Evolutionary conservation across 1,284 basidiomycete species (phyloP), one percentile per base, ranked within the genome.

Genomic region (Austropuccinia psidii): DNA sequence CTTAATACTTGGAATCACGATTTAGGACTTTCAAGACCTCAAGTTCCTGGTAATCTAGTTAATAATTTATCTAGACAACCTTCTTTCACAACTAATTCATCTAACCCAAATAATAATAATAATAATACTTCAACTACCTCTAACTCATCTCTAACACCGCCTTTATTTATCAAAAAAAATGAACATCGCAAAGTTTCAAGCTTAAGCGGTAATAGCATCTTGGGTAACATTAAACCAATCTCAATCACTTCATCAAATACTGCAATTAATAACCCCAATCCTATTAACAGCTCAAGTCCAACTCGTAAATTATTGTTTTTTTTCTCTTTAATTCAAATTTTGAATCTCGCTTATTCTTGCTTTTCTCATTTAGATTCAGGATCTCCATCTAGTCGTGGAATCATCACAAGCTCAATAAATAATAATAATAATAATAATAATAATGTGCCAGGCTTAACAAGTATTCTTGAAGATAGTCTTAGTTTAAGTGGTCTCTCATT

Each of bases 1-100:
- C 52, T 24, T 11, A 15, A 27, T 11, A 41, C 15, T 43, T 70
- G 67, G 67, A 70, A 60, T 50, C 43, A 29, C 11, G 67, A 74
- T 35, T 62, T 75, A 55, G 69, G 75, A 74, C 61, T 52, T 75
- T 58, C 74, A 67, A 35, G 69, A 76, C 49, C 75, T 68, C 55
- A 74, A 75, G 58, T 68, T 19, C 67, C 67, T 13, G 67, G 67
- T 31, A 70, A 70, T 43, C 24, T 68, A 37, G 65, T n/a, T 24
- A 47, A 35, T 31, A 43, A 39, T 24, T 57, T 70, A 33, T 45
- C 67, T 24, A 24, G 67, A 1, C 57, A 70, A 60, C 31, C 67
- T 21, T 68, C 65, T 4, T 24, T 55, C 15, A 55, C 54, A 31
- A 72, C 43, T 2, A 52, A 41, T 27, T 54, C 61, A 9, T 11